A percentile compares a stretch with the other conserved stretches of the same genome.
Conservation (phyloP, 768 basidiomycete species). For the Filobasidium wieringae region DNA sequence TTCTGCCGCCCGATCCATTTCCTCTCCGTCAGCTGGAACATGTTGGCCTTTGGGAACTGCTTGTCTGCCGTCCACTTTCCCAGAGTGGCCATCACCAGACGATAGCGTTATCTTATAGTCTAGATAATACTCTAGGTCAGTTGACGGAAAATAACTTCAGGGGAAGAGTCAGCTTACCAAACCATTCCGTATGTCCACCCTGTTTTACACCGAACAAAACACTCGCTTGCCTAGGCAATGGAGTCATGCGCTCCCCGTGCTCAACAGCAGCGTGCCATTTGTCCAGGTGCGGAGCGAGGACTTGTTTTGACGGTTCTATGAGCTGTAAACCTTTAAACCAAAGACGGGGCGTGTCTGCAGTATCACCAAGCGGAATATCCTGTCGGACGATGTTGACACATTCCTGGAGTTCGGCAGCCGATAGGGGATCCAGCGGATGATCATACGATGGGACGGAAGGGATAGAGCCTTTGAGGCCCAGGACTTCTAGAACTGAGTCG, state of each 20-base stretch:
- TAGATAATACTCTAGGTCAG: neutral
- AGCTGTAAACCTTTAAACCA: constrained; percentile 7
- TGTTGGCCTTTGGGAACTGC: neutral
- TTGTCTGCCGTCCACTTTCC: neutral
- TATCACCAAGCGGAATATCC: neutral
- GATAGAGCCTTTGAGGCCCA: neutral
- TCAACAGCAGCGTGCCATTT: too few relatives aligned
- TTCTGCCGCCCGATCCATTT: constrained; percentile 1
- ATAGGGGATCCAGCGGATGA: constrained; percentile 10
- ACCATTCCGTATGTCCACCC: neutral
- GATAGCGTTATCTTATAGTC: neutral
- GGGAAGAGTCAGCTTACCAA: neutral
- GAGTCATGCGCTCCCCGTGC: neutral
- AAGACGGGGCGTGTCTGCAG: neutral
- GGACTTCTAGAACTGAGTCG: neutral
- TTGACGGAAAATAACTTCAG: neutral
- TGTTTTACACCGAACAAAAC: neutral
- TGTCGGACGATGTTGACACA: neutral
- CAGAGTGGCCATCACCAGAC: too few relatives aligned
- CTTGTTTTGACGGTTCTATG: constrained; percentile 4
- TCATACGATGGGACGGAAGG: too few relatives aligned
- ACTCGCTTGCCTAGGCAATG: neutral
- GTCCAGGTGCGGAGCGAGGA: constrained; percentile 3
- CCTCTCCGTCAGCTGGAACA: constrained; percentile 6
- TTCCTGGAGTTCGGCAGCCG: neutral